Percentiles rank a stretch among this genome's conserved stretches.
These are phyloP conservation scores for Letharia columbiana DNA, from an alignment of 495 filamentous ascomycete species.

Conservation along the genomic window DNA sequence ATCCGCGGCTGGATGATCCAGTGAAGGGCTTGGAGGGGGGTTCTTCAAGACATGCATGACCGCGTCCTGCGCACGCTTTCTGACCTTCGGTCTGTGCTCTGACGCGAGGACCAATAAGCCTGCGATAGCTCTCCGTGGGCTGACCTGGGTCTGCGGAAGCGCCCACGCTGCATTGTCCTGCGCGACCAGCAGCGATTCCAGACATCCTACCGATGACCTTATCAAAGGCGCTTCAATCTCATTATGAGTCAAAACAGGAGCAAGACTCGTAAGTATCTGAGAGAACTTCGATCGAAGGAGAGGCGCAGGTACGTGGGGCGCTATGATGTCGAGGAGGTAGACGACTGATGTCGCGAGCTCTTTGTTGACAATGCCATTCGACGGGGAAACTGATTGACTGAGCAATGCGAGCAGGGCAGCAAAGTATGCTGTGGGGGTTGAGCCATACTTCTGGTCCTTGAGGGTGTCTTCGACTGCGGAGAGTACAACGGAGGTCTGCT, in stretches of 20 bases:
- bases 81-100: conserved; percentile 87
- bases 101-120: conserved; percentile 76
- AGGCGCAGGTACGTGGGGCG: conserved; percentile 69
- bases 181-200: conserved; percentile 78
- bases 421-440: conserved; percentile 85
- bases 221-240: conserved; percentile 86
- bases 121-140: conserved; percentile 79
- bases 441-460: conserved; percentile 69
- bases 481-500: conserved; percentile 76
- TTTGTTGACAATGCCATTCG: conserved; percentile 62
- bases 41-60: conserved; percentile 70
- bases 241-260: conserved; percentile 65
- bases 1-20: conserved; percentile 88
- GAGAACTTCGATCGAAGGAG: conserved; percentile 88
- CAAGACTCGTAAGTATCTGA: conserved; percentile 80
- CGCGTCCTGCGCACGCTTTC: conserved; percentile 89
- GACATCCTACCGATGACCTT: conserved; percentile 79
- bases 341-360: conserved; percentile 81
- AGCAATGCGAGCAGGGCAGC: conserved; percentile 90
- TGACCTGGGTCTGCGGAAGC: conserved; percentile 68
- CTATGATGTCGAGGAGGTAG: conserved; percentile 89
- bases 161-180: conserved; percentile 87
- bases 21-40: conserved; percentile 76
- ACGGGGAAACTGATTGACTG: conserved; percentile 57
- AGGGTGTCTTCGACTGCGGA: conserved; percentile 88